Conservation (phyloP, 2,329 filamentous ascomycete genomes). For the Pseudophaeomoniella oleicola region DNA sequence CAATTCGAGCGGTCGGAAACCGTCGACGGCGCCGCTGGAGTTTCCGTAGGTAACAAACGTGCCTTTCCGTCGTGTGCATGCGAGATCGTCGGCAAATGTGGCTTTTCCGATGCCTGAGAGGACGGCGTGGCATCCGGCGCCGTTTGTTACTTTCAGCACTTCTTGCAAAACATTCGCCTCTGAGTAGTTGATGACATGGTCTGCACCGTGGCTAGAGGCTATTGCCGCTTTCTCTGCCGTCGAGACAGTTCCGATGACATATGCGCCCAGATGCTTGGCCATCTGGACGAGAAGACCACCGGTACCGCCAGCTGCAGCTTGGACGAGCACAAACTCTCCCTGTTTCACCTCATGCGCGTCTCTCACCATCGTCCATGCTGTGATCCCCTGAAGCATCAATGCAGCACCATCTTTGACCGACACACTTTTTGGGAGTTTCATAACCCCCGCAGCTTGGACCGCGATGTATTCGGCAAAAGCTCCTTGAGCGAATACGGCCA, state of each 20-base stretch:
- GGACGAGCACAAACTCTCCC: conserved; percentile 3
- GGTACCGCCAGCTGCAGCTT: conserved; percentile 4
- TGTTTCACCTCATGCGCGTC: conserved; percentile 2
- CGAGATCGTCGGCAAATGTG: conserved; percentile 2
- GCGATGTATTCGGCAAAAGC: conserved; percentile 1
- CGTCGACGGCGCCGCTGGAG: too few relatives aligned
- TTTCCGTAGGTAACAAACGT: too few relatives aligned
- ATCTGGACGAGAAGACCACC: conserved; percentile 4
- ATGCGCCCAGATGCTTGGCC: conserved; percentile 3
- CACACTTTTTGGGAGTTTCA: too few relatives aligned
- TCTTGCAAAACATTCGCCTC: conserved; percentile 1
- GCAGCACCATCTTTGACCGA: too few relatives aligned
- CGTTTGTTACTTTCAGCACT: conserved; percentile 1
- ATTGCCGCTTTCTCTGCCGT: not conserved
- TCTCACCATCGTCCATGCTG: too few relatives aligned
- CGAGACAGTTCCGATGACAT: conserved; percentile 3
- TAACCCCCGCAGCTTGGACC: not conserved
- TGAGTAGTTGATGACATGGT: conserved; percentile 1
- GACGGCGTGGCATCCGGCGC: conserved; percentile 1
- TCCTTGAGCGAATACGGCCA: not conserved
- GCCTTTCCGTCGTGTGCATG: too few relatives aligned
- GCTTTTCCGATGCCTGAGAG: conserved; percentile 1
- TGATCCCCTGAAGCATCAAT: too few relatives aligned
- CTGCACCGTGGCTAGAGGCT: not conserved
- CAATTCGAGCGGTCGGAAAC: too few relatives aligned